Evolutionary conservation across 2,329 filamentous ascomycete species (phyloP).

Genomic region (Aureobasidium melanogenum): DNA sequence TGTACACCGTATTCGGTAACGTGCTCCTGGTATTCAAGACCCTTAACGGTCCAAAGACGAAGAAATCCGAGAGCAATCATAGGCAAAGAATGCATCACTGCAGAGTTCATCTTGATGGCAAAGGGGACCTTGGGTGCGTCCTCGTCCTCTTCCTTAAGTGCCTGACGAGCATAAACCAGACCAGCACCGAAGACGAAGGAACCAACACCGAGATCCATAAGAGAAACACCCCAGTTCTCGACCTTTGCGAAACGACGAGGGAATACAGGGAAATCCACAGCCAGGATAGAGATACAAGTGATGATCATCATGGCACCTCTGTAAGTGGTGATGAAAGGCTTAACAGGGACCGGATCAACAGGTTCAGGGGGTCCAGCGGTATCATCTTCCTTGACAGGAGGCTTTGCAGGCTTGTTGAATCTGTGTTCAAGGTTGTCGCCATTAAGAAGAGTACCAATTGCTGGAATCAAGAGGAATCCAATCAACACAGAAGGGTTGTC

Average conservation of each 20-base stretch:
- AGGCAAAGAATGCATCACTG: conserved; percentile 73
- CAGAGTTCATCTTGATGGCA: conserved; percentile 50
- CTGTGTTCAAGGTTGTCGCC: conserved; percentile 17
- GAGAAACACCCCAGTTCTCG: conserved; percentile 97
- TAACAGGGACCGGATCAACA: conserved; percentile 58
- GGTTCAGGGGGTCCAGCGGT: conserved; percentile 16
- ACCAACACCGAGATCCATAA: conserved; percentile 96
- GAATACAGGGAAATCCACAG: conserved; percentile 90
- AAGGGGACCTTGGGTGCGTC: conserved; percentile 39
- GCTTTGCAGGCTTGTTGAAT: conserved; percentile 16
- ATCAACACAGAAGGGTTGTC: conserved; percentile 64
- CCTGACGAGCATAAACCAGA: conserved; percentile 74
- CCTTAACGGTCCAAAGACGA: conserved; percentile 82
- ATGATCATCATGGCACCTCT: conserved; percentile 84
- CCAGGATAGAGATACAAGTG: conserved; percentile 87
- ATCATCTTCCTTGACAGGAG: conserved; percentile 17
- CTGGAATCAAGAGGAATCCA: conserved; percentile 63
- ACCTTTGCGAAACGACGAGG: conserved; percentile 94
- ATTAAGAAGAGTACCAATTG: conserved; percentile 40
- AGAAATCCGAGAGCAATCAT: conserved; percentile 71
- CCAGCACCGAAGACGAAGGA: conserved; percentile 95
- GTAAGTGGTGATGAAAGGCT: conserved; percentile 88
- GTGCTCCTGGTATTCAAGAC: conserved; percentile 91
- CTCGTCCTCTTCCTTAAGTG: conserved; percentile 53
- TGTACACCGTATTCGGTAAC: conserved; percentile 96